phyloP scores from a whole-genome alignment of 495 filamentous ascomycete species.

The Annulohypoxylon bovei region DNA sequence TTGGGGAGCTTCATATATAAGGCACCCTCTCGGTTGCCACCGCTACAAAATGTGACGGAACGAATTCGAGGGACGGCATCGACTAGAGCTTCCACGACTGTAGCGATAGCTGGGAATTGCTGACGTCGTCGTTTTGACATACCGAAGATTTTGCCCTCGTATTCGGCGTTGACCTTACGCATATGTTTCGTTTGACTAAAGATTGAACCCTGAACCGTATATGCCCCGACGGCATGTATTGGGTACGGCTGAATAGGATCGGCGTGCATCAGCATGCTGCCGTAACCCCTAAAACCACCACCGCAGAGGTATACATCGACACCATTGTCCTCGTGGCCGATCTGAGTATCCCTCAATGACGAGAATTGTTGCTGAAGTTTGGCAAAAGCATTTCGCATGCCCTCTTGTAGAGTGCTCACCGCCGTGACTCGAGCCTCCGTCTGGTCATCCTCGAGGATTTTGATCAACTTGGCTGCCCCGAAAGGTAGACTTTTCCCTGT shows the following conservation, averaged over 20 bases:
- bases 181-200: constrained; percentile 72
- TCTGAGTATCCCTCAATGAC: constrained; percentile 58
- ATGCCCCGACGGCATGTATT: constrained; percentile 85
- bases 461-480: constrained; percentile 83
- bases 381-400: constrained; percentile 71
- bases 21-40: constrained; percentile 84
- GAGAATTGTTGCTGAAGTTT: constrained; percentile 66
- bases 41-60: constrained; percentile 83
- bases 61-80: constrained; percentile 75
- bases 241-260: constrained; percentile 79
- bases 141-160: constrained; percentile 73
- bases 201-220: constrained; percentile 66
- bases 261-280: constrained; percentile 80
- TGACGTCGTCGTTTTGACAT: constrained; percentile 81
- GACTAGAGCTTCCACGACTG: constrained; percentile 77
- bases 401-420: constrained; percentile 64
- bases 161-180: constrained; percentile 62
- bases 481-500: constrained; percentile 74
- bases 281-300: constrained; percentile 91
- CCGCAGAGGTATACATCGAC: constrained; percentile 86
- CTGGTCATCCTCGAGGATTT: constrained; percentile 60
- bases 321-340: constrained; percentile 58
- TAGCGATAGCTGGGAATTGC: constrained; percentile 85
- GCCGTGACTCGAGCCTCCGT: constrained; percentile 58
- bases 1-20: constrained; percentile 72